Evolutionary conservation across 108 stramenopile species (phyloP), one percentile per base, ranked within the genome.

Genomic region (Conticribra guillardii): DNA sequence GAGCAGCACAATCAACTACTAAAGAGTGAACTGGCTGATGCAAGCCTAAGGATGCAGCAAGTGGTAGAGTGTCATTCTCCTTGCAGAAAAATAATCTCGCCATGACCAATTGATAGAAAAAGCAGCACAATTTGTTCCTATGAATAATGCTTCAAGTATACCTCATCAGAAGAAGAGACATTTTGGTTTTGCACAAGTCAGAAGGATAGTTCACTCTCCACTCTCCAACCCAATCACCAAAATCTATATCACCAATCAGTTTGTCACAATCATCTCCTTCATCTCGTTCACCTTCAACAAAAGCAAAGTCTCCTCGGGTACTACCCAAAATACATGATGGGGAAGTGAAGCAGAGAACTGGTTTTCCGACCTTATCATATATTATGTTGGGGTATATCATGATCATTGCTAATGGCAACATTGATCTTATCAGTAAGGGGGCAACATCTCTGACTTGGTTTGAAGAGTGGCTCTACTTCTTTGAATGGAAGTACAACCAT

Each of bases 291-390:
- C n/a, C n/a, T n/a, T n/a, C n/a, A n/a, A n/a, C n/a, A n/a, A n/a
- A n/a, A n/a, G n/a, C n/a, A n/a, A n/a, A n/a, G 7, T 23, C 60
- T 17, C 60, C 60, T 4, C 17, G 0, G 0, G 60, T 62, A 19
- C 15, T 2, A 16, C 60, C 60, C 9, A 62, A 8, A 0, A 62
- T 45, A 11, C 11, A 5, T 41, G 37, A 5, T 41, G 5, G 8
- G 11, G 63, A 28, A 45, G 67, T 69, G 65, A 66, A 66, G 31
- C 50, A 32, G 3, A 37, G 50, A 27, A 53, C 53, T 26, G 53
- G 65, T 2, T 54, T 54, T 26, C 65, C 51, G 3, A 53, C 30
- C 11, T 15, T 41, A n/a, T n/a, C n/a, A 22, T 2, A 49, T 15
- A n/a, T 28, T 22, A 21, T 64, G 47, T 51, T 64, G 23, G 26